A percentile compares a stretch with the other conserved stretches of the same genome.
Evolutionary conservation across 2,329 filamentous ascomycete species (phyloP).

Genomic region (Anisogramma anomala): DNA sequence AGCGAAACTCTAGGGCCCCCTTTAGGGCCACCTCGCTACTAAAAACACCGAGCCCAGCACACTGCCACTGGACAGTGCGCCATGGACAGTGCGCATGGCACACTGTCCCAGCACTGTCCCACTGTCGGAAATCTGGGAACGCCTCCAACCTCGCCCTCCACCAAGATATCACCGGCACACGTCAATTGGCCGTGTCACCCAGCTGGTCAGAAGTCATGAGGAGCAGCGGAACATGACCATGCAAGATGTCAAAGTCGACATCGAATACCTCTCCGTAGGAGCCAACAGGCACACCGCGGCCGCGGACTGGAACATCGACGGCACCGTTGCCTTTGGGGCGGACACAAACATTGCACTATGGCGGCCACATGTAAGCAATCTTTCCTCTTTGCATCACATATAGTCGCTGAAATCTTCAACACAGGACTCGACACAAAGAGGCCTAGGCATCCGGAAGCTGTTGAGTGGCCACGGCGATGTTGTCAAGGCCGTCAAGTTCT

Average conservation of each 20-base stretch:
- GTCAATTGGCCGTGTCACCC: no score
- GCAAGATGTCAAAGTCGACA: slow-evolving; percentile 20
- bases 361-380: slow-evolving; percentile 57
- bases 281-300: slow-evolving; percentile 83
- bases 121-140: neutral
- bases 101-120: no score
- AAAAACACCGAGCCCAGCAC: no score
- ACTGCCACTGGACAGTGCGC: no score
- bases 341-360: slow-evolving; percentile 84
- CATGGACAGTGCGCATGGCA: no score
- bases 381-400: neutral
- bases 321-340: slow-evolving; percentile 70
- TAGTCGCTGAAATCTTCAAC: neutral
- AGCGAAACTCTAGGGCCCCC: no score
- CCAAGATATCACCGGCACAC: no score
- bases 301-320: slow-evolving; percentile 72
- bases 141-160: no score
- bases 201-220: neutral
- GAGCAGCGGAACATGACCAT: slow-evolving; percentile 2
- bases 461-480: slow-evolving; percentile 65
- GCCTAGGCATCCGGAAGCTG: slow-evolving; percentile 54
- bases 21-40: no score
- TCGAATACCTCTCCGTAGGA: slow-evolving; percentile 58
- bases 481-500: slow-evolving; percentile 76
- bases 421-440: slow-evolving; percentile 32